Evolutionary conservation across 2,329 filamentous ascomycete species (phyloP).

Genomic region (Coleophoma cylindrospora): DNA sequence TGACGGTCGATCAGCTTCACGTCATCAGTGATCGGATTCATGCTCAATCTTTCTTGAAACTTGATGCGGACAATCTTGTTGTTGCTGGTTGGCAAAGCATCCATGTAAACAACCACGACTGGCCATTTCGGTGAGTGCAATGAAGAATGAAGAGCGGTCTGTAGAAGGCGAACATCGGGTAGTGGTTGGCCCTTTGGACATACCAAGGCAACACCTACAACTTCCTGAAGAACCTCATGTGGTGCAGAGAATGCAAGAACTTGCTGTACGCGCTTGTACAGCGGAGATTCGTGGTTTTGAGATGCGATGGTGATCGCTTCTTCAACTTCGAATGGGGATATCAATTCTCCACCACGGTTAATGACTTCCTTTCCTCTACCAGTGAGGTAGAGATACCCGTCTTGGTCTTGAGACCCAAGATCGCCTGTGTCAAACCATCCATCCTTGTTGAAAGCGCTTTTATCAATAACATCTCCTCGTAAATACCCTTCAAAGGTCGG

Average conservation of each 20-base stretch:
- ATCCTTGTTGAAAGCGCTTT: constrained; percentile 46
- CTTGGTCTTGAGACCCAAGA: constrained; percentile 68
- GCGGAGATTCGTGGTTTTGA: constrained; percentile 33
- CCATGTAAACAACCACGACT: constrained; percentile 47
- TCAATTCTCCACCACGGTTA: constrained; percentile 52
- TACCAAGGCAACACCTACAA: constrained; percentile 47
- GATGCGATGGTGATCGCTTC: constrained; percentile 46
- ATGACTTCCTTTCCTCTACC: constrained; percentile 70
- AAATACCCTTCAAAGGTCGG: constrained; percentile 48
- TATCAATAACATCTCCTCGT: constrained; percentile 29
- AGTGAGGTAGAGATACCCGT: constrained; percentile 81
- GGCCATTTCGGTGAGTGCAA: constrained; percentile 51
- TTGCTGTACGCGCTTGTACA: constrained; percentile 40
- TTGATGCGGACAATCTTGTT: constrained; percentile 53
- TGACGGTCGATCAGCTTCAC: constrained; percentile 40
- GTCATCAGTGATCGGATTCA: constrained; percentile 39
- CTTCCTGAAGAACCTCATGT: constrained; percentile 50
- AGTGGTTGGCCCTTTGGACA: constrained; percentile 37
- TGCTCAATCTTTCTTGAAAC: constrained; percentile 40
- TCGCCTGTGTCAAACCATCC: constrained; percentile 89
- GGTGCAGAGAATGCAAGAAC: constrained; percentile 47
- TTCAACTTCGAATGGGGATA: constrained; percentile 55
- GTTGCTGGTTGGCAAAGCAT: constrained; percentile 48
- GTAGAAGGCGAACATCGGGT: constrained; percentile 42
- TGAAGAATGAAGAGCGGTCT: constrained; percentile 38